These are phyloP conservation scores for Allantophomopsis lycopodina DNA, from an alignment of 2,329 filamentous ascomycete genomes.

Conservation along the genomic window DNA sequence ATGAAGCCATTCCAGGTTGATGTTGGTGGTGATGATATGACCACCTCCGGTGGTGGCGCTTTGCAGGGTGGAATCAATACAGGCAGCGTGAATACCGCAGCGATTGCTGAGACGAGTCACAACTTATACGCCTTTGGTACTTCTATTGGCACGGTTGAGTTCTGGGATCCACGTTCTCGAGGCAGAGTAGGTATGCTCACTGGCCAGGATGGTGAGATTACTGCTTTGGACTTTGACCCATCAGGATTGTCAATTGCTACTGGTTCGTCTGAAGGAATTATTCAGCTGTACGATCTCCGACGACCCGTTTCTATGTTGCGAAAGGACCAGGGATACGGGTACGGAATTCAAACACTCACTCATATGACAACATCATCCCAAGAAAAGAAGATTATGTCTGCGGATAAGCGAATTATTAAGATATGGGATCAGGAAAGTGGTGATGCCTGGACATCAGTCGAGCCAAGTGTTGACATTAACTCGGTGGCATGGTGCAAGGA, in stretches of 20 bases:
- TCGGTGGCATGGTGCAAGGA: slow-evolving; percentile 86
- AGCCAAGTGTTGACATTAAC: slow-evolving; percentile 90
- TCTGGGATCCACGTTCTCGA: slow-evolving; percentile 84
- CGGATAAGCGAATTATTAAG: slow-evolving; percentile 94
- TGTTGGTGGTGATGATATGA: slow-evolving; percentile 70
- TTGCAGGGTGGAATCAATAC: slow-evolving; percentile 78
- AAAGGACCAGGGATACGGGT: slow-evolving; percentile 94
- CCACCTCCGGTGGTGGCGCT: slow-evolving; percentile 51
- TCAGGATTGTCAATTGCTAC: slow-evolving; percentile 77
- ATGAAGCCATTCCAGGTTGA: slow-evolving; percentile 91
- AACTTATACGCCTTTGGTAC: slow-evolving; percentile 90
- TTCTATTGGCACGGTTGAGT: slow-evolving; percentile 87
- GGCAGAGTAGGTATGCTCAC: slow-evolving; percentile 67
- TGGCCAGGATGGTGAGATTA: slow-evolving; percentile 59
- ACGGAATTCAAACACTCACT: slow-evolving; percentile 74
- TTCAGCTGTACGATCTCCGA: slow-evolving; percentile 85
- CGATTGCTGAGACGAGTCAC: slow-evolving; percentile 79
- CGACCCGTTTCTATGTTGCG: slow-evolving; percentile 73
- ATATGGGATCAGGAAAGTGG: slow-evolving; percentile 81
- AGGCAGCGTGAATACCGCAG: slow-evolving; percentile 75
- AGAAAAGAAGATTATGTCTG: slow-evolving; percentile 78
- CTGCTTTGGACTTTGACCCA: slow-evolving; percentile 72
- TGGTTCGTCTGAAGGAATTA: slow-evolving; percentile 75
- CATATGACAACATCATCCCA: slow-evolving; percentile 58
- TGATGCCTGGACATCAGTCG: slow-evolving; percentile 86